Percentiles rank a stretch among this genome's conserved stretches.
Conservation (phyloP, 129 eudicot species). For the sunflower (Helianthus annuus) region HanXRQr2.0-SUNRISE NC_035435.2:124879912-124880411, state of each 20-base stretch:
- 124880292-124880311: not conserved
- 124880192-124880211: slow-evolving; percentile 74
- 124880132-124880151: slow-evolving; percentile 69
- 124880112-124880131: slow-evolving; percentile 53
- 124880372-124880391: not conserved
- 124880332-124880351: not conserved
- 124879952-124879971: not conserved
- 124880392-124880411: not conserved
- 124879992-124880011: not conserved
- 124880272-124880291: not conserved
- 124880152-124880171: slow-evolving; percentile 60
- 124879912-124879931: not conserved
- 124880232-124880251: slow-evolving; percentile 71
- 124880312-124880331: not conserved
- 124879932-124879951: not conserved
- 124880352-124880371: not conserved
- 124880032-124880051: not conserved
- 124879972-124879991: too few species aligned
- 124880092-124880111: slow-evolving; percentile 69
- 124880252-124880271: not conserved
- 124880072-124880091: slow-evolving; percentile 38
- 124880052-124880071: not conserved
- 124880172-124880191: slow-evolving; percentile 74
- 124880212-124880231: slow-evolving; percentile 91
- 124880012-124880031: not conserved